Evolutionary conservation across 768 basidiomycete species (phyloP).

Genomic region (Leccinum fibrillosum): DNA sequence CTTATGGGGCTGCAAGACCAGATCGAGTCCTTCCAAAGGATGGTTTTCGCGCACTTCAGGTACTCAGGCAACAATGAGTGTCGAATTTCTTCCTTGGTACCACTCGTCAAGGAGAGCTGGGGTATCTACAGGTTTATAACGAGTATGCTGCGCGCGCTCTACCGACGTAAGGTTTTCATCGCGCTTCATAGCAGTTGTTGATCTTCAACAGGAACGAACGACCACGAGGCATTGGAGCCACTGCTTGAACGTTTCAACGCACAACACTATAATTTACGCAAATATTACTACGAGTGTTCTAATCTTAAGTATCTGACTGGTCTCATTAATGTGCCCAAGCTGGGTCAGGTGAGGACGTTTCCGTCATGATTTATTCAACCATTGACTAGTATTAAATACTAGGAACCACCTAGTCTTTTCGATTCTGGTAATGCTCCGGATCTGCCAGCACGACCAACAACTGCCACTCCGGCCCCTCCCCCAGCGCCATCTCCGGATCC

Average conservation of each 20-base stretch:
- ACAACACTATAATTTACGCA: constrained; percentile 90
- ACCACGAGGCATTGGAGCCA: constrained; percentile 85
- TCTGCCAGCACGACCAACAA: constrained; percentile 75
- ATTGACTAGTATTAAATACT: not conserved
- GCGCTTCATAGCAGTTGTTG: not conserved
- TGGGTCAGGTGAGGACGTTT: constrained; percentile 55
- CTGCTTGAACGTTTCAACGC: constrained; percentile 82
- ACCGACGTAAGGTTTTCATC: constrained; percentile 61
- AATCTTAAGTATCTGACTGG: constrained; percentile 98
- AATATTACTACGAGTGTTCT: constrained; percentile 99
- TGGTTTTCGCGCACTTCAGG: constrained; percentile 93
- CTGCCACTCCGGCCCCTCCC: constrained; percentile 56
- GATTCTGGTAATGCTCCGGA: constrained; percentile 84
- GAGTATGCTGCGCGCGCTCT: constrained; percentile 97
- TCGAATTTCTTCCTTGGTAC: constrained; percentile 88
- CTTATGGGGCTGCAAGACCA: constrained; percentile 98
- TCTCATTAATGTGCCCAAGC: constrained; percentile 96
- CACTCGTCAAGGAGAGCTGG: constrained; percentile 98
- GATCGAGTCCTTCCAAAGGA: constrained; percentile 97
- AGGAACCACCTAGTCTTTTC: constrained; percentile 96
- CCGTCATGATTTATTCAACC: not conserved
- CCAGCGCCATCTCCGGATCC: constrained; percentile 70
- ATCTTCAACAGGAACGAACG: constrained; percentile 70
- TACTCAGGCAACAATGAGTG: constrained; percentile 94
- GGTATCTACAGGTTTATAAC: constrained; percentile 99